Base-by-base conservation (phyloP, 768 basidiomycete genomes). In the Lactifluus subvellereus region DNA sequence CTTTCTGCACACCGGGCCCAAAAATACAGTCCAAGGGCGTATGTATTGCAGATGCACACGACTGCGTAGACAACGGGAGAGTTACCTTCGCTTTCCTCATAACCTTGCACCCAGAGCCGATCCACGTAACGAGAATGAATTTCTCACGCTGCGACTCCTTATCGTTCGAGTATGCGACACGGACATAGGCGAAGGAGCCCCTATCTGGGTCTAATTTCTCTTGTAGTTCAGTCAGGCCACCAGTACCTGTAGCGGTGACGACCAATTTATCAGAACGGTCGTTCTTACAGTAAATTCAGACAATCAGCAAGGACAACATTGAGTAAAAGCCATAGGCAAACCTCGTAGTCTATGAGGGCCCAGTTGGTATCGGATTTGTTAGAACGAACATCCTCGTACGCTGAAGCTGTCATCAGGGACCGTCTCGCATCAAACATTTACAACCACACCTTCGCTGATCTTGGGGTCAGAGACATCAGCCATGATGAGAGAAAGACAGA, bases 21-120 rank as follows among this genome's bases (percentile, higher is more conserved):
- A 32, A 33, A 58, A 49, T 7, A 54, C 6, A 35, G 27, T 45
- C n/a, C 35, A 30, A 18, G 49, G 16, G 16, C 20, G 10, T 32
- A 13, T 47, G 37, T 30, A 45, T 45, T 11, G 42, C 43, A 14
- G 55, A 42, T 50, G 30, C 16, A 52, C 11, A 33, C 20, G 4
- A 47, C 14, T 53, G 51, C 70, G 69, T 68, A 69, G 67, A 66
- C 66, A 55, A 45, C 53, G 54, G 69, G 63, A 47, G 33, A 38
- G 81, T 67, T 61, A 91, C 90, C 85, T 93, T 95, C 48, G 88
- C 94, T 77, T 87, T 89, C 65, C 94, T 82, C 94, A 96, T 93
- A 66, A 94, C 82, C 77, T 92, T 94, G 76, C 91, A 90, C 47
- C 77, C 74, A 20, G 82, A 77, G 49, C 91, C 91, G 75, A 92